Evolutionary conservation across 768 basidiomycete genomes (phyloP).

Genomic region (Tylopilus balloui): DNA sequence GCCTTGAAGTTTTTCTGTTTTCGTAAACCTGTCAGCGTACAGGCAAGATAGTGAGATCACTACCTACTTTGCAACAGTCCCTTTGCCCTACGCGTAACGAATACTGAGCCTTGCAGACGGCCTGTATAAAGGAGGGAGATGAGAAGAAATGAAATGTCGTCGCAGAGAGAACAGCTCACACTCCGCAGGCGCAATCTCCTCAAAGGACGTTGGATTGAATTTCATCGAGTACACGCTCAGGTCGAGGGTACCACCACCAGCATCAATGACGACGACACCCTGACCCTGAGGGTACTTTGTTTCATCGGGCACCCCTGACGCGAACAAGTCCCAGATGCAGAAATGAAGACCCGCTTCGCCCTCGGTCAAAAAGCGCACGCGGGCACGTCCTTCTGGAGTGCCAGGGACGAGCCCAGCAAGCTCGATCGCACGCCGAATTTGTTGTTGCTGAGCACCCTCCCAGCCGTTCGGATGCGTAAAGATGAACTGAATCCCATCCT

Average conservation of each 20-base stretch:
- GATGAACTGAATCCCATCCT: constrained; percentile 42
- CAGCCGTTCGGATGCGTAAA: constrained; percentile 62
- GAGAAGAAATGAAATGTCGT: neutral
- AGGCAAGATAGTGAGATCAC: neutral
- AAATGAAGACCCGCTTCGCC: constrained; percentile 59
- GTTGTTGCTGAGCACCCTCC: constrained; percentile 52
- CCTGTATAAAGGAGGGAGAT: constrained; percentile 22
- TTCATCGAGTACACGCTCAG: constrained; percentile 40
- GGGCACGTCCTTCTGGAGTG: constrained; percentile 32
- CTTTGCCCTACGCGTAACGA: constrained; percentile 32
- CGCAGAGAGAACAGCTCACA: constrained; percentile 16
- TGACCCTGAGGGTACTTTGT: constrained; percentile 16
- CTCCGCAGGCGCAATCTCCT: constrained; percentile 33
- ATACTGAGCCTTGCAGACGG: constrained; percentile 36
- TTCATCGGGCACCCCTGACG: constrained; percentile 10
- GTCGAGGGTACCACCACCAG: constrained; percentile 41
- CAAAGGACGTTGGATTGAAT: constrained; percentile 28
- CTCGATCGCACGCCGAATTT: constrained; percentile 49
- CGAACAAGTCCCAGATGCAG: constrained; percentile 38
- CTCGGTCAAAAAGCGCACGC: constrained; percentile 52
- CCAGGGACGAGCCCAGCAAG: constrained; percentile 46
- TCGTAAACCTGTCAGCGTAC: neutral
- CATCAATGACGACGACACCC: constrained; percentile 44
- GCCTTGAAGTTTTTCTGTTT: constrained; percentile 23
- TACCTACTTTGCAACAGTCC: constrained; percentile 30